These are phyloP conservation scores for Phialemoniopsis sp. DNA, from an alignment of 2,329 filamentous ascomycete species.

Conservation along the genomic window DNA sequence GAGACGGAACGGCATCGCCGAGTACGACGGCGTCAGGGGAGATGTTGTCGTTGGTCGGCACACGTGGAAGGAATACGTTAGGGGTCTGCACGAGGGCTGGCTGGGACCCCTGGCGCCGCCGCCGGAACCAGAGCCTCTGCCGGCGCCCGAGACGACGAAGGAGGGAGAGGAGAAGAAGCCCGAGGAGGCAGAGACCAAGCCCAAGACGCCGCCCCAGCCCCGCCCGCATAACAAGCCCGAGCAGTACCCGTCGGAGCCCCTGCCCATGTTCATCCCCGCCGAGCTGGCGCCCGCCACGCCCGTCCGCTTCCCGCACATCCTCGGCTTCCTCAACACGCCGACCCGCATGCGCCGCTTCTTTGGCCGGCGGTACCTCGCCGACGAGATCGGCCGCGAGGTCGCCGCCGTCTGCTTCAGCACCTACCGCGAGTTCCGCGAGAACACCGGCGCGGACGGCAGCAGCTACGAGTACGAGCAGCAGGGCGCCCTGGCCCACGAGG, in stretches of 20 bases:
- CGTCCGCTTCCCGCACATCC: constrained; percentile 80
- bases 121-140: constrained; percentile 17
- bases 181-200: constrained; percentile 47
- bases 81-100: constrained; percentile 95
- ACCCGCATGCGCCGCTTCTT: constrained; percentile 84
- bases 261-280: constrained; percentile 63
- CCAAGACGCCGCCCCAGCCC: constrained; percentile 58
- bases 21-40: constrained; percentile 71
- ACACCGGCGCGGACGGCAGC: constrained; percentile 20
- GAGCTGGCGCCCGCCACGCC: constrained; percentile 70
- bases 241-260: constrained; percentile 63
- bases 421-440: constrained; percentile 44
- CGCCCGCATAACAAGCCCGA: constrained; percentile 69
- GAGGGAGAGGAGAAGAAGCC: constrained; percentile 34
- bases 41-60: constrained; percentile 88
- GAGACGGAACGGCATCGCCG: constrained; percentile 60
- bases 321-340: constrained; percentile 89
- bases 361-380: constrained; percentile 78
- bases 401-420: constrained; percentile 74
- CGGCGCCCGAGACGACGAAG: constrained; percentile 33
- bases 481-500: constrained; percentile 63
- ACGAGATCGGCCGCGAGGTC: constrained; percentile 81
- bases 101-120: constrained; percentile 75
- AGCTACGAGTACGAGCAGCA: constrained; percentile 54
- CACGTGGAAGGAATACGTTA: constrained; percentile 95